Evolutionary conservation across 176 grass and related monocot species (phyloP).

Genomic region (Musa troglodytarum): DNA sequence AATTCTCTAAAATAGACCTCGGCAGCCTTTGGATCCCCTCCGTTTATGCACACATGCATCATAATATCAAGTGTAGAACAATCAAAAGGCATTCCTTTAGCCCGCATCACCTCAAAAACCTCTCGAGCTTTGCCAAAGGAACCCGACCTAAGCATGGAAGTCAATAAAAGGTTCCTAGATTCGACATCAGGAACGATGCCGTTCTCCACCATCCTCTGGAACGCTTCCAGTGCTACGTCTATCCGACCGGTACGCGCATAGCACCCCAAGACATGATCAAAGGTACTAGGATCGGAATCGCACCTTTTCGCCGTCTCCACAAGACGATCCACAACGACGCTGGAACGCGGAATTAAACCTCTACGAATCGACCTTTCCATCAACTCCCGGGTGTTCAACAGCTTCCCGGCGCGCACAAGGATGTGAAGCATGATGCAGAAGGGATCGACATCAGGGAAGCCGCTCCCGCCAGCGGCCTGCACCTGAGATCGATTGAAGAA

Average conservation of each 20-base stretch:
- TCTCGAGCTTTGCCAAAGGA: conserved; percentile 26
- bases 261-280: conserved; percentile 25
- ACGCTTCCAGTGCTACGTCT: conserved; percentile 25
- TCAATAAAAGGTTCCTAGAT: conserved; percentile 48
- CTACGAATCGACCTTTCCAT: conserved; percentile 13
- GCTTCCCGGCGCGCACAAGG: conserved; percentile 20
- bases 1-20: conserved; percentile 72
- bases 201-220: conserved; percentile 32
- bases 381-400: not conserved
- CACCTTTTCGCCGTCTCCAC: conserved; percentile 20
- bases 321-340: conserved; percentile 22
- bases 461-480: not conserved
- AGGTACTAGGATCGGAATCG: conserved; percentile 5
- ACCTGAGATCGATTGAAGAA: conserved; percentile 17
- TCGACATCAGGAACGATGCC: conserved; percentile 25
- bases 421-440: conserved; percentile 29
- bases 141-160: conserved; percentile 21
- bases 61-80: conserved; percentile 37
- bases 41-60: conserved; percentile 44
- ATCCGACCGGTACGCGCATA: conserved; percentile 22
- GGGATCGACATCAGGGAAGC: conserved; percentile 5
- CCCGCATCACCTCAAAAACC: conserved; percentile 43
- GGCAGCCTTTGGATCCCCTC: conserved; percentile 29
- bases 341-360: not conserved
- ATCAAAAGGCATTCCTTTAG: conserved; percentile 34